Evolutionary conservation across 805 yeast species (phyloP).

Genomic region (Metschnikowia proteae): DNA sequence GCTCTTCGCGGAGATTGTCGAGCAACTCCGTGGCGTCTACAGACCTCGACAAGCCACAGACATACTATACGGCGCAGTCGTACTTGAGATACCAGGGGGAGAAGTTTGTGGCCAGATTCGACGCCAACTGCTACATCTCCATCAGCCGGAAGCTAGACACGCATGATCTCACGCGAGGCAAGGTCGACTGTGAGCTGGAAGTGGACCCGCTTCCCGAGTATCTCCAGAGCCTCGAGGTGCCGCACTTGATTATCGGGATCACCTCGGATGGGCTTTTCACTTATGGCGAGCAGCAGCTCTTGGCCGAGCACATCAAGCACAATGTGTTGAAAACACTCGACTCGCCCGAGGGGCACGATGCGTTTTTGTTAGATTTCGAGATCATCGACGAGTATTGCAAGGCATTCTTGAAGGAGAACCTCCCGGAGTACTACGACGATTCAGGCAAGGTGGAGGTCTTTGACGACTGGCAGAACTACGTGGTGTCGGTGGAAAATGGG

Average conservation of each 20-base stretch:
- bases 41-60: conserved; percentile 37
- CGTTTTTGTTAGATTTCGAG: conserved; percentile 85
- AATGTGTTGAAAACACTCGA: conserved; percentile 66
- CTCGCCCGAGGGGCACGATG: conserved; percentile 97
- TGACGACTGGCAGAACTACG: conserved; percentile 39
- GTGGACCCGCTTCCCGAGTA: conserved; percentile 43
- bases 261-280: conserved; percentile 92
- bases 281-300: conserved; percentile 80
- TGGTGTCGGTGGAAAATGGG: conserved; percentile 38
- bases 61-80: conserved; percentile 90
- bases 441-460: conserved; percentile 42
- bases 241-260: conserved; percentile 83
- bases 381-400: conserved; percentile 69
- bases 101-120: conserved; percentile 85
- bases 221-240: conserved; percentile 59
- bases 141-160: conserved; percentile 92
- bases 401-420: conserved; percentile 56
- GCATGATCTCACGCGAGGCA: conserved; percentile 85
- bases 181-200: conserved; percentile 37
- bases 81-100: conserved; percentile 92
- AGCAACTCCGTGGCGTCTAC: conserved; percentile 14
- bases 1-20: conserved; percentile 10
- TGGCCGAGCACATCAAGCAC: conserved; percentile 72
- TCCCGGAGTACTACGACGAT: conserved; percentile 53
- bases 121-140: conserved; percentile 94